Evolutionary conservation across 345 rosid genomes (phyloP).

Genomic region (Populus nigra): DNA sequence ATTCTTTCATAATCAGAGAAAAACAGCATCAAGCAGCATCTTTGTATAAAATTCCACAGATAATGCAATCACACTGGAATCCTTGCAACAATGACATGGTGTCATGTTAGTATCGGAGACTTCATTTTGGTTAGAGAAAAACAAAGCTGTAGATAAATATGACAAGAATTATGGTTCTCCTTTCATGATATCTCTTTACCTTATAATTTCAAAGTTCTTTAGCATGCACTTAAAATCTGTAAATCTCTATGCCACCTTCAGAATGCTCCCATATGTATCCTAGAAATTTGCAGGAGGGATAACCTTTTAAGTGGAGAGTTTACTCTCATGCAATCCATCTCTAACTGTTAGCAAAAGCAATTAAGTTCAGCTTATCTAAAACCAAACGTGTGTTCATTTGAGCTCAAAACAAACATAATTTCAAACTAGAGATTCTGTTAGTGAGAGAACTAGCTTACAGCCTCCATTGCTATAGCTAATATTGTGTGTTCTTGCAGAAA

Average conservation of each 20-base stretch:
- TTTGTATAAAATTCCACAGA: constrained; percentile 8
- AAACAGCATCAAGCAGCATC: neutral
- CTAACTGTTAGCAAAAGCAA: neutral
- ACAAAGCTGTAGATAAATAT: neutral
- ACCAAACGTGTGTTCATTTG: neutral
- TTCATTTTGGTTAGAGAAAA: neutral
- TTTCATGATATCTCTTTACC: neutral
- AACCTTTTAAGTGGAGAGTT: neutral
- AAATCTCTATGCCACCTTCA: neutral
- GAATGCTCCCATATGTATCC: neutral
- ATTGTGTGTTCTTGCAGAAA: neutral
- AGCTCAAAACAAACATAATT: neutral
- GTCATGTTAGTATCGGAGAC: neutral
- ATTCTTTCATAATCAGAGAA: neutral
- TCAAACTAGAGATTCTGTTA: neutral
- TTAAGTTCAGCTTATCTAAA: neutral
- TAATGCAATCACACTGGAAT: neutral
- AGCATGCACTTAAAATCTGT: neutral
- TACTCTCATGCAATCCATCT: neutral
- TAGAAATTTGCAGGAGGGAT: neutral
- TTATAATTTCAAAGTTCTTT: neutral
- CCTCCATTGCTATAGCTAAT: neutral
- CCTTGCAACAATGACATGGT: neutral
- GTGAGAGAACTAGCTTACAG: neutral
- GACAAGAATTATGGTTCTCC: neutral